phyloP scores from a whole-genome alignment of 345 rosid genomes.

The Leavenworthia alabamica region DNA sequence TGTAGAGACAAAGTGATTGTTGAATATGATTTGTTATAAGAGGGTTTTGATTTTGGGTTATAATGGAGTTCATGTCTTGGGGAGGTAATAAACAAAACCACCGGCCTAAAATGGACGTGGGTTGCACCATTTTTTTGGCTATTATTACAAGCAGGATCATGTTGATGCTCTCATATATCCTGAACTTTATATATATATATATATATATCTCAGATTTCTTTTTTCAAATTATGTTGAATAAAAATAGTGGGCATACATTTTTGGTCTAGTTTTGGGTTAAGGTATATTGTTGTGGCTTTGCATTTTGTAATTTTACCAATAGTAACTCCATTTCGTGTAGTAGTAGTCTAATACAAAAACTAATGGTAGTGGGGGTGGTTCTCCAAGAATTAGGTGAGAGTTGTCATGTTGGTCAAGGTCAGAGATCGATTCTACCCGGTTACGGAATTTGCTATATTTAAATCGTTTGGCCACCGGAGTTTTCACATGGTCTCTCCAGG shows the following conservation, averaged over 20 bases:
- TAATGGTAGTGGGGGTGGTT: no score
- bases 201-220: background rate
- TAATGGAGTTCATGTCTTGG: conserved; percentile 32
- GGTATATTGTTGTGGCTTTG: background rate
- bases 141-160: background rate
- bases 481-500: no score
- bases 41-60: background rate
- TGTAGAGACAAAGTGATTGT: background rate
- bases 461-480: no score
- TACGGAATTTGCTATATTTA: no score
- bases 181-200: background rate
- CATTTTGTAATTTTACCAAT: no score
- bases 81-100: conserved; percentile 23
- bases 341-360: no score
- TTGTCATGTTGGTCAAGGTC: no score
- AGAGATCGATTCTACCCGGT: no score
- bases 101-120: conserved; percentile 28
- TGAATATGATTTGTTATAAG: background rate
- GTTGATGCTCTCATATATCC: background rate
- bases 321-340: no score
- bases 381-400: no score
- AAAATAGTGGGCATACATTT: background rate
- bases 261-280: background rate
- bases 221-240: background rate
- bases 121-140: conserved; percentile 14